Evolutionary conservation across 2,329 filamentous ascomycete species (phyloP).

Genomic region (Colletotrichum cereale): DNA sequence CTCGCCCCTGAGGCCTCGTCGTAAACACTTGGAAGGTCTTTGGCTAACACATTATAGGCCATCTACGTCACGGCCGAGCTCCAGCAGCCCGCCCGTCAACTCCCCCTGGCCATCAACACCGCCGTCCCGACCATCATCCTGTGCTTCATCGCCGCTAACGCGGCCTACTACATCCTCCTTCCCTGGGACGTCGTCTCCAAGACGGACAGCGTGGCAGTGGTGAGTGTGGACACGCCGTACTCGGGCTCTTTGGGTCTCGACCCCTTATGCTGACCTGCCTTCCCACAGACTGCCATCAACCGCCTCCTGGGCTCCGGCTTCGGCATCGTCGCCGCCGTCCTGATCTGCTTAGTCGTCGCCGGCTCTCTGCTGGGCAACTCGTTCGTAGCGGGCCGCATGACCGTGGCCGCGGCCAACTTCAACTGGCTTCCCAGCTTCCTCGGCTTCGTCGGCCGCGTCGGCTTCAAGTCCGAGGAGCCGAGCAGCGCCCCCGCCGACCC

Average conservation of each 20-base stretch:
- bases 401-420: constrained; percentile 67
- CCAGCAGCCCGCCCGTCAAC: constrained; percentile 61
- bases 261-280: constrained; percentile 24
- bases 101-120: constrained; percentile 72
- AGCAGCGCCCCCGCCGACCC: constrained; percentile 25
- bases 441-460: constrained; percentile 58
- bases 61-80: constrained; percentile 69
- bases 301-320: constrained; percentile 65
- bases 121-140: constrained; percentile 70
- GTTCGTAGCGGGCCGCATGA: constrained; percentile 72
- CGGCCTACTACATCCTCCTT: constrained; percentile 72
- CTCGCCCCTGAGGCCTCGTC: neutral
- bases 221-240: constrained; percentile 50
- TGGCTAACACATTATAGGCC: constrained; percentile 51
- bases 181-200: constrained; percentile 70
- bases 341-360: constrained; percentile 72
- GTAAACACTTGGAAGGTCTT: accelerated
- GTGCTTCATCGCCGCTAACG: constrained; percentile 71
- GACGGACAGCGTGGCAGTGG: constrained; percentile 73
- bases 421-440: constrained; percentile 63
- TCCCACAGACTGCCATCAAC: constrained; percentile 64
- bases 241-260: neutral
- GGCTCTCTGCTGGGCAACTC: constrained; percentile 73
- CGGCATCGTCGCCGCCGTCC: constrained; percentile 65
- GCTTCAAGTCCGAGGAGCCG: constrained; percentile 42